phyloP scores from a whole-genome alignment of 805 yeast genomes.

The Suhomyces canberraensis region DNA sequence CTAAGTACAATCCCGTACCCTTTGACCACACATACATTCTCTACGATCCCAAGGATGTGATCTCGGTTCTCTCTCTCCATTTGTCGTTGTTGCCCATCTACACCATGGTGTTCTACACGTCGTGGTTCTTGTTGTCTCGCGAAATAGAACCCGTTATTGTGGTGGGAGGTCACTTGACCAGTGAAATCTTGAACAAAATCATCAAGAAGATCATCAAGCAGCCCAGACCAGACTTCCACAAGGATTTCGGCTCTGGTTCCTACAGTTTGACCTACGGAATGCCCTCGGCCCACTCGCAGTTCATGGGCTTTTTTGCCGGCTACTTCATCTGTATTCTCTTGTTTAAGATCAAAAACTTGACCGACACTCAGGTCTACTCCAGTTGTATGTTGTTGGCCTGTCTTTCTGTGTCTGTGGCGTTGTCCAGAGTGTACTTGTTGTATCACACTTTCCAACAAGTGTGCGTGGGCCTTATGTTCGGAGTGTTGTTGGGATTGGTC shows the following conservation, averaged over 20 bases:
- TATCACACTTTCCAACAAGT: conserved; percentile 81
- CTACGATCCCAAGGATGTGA: conserved; percentile 62
- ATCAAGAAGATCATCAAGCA: conserved; percentile 63
- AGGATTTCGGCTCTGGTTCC: conserved; percentile 43
- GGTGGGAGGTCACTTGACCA: conserved; percentile 80
- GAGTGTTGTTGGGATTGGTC: conserved; percentile 53
- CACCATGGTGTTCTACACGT: conserved; percentile 70
- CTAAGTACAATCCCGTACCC: conserved; percentile 42
- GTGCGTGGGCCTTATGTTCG: conserved; percentile 64
- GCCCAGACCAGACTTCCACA: conserved; percentile 67
- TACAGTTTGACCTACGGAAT: conserved; percentile 74
- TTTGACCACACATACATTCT: conserved; percentile 85
- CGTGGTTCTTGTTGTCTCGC: conserved; percentile 79
- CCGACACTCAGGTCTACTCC: conserved; percentile 19
- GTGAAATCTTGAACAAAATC: conserved; percentile 69
- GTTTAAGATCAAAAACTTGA: conserved; percentile 40
- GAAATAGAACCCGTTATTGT: conserved; percentile 83
- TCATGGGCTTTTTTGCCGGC: conserved; percentile 80
- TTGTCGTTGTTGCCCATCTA: conserved; percentile 80
- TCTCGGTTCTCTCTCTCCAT: conserved; percentile 63
- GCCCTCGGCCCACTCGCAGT: conserved; percentile 97
- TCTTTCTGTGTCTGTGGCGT: conserved; percentile 46
- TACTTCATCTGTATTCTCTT: conserved; percentile 47
- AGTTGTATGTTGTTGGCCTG: conserved; percentile 26
- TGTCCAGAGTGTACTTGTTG: conserved; percentile 70